Base-by-base conservation (phyloP, 2,329 filamentous ascomycete genomes). In the Anisogramma anomala region DNA sequence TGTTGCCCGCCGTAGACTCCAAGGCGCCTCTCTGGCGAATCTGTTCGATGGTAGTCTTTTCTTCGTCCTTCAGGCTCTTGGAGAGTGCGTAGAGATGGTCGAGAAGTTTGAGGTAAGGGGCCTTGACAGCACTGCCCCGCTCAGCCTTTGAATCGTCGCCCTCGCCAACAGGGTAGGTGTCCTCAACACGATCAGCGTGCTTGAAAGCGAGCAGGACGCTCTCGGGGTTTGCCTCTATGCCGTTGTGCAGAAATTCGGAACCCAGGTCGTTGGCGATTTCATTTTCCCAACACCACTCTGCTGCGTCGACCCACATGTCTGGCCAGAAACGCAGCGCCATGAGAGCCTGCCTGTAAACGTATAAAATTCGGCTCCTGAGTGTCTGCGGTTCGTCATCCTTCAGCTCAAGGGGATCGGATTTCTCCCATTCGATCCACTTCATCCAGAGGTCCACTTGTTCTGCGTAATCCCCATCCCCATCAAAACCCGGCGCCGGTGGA, bases 311-410 rank as follows among this genome's bases (percentile, higher is more conserved):
- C 91, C 91, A 98, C 52, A 95, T 79, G 57, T 94, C 84, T 3
- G 91, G 88, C 76, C 89, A 91, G 62, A 96, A 98, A 37, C 88
- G 79, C 41, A 98, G 66, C 3, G 87, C 82, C 83, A 95, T 94
- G 34, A 94, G 66, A 4, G 89, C 86, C 58, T 95, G 89, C 58
- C 87, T 91, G 68, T 94, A 96, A 49, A 85, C 82, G 59, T 93
- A 94, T 6, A 95, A 61, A 31, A 96, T 75, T 30, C 91, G 80
- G 50, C 82, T 74, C 50, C 82, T 82, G 61, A 82, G 91, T 6
- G 75, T 71, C 39, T 77, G 72, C 3, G 74, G 68, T 51, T 96
- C 88, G 40, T 96, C 88, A 2, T 80, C 71, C 55, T 84, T 84
- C 39, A 96, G 67, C 18, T 94, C 84, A 3, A 98, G 68, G 1